Evolutionary conservation across 2,329 filamentous ascomycete species (phyloP).

Genomic region (Aspergillus sp.): DNA sequence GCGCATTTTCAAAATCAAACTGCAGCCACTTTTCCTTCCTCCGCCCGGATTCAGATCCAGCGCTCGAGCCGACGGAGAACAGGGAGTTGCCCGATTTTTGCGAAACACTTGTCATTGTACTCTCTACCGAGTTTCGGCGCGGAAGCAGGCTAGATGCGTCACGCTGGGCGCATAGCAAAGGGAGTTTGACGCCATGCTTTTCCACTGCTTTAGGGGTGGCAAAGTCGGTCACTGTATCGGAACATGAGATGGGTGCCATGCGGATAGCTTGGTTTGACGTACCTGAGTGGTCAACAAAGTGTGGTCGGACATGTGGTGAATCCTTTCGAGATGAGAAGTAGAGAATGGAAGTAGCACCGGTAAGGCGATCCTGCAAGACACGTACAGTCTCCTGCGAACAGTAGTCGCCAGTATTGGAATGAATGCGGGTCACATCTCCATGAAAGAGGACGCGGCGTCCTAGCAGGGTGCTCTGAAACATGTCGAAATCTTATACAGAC

Average conservation of each 20-base stretch:
- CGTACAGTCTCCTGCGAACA: conserved; percentile 16
- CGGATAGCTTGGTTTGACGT: neutral
- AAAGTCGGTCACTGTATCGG: conserved; percentile 10
- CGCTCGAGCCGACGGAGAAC: neutral
- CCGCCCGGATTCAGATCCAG: neutral
- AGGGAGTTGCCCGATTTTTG: conserved; percentile 10
- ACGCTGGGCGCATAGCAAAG: neutral
- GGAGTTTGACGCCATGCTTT: conserved; percentile 1
- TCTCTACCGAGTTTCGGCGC: conserved; percentile 18
- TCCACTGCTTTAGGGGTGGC: neutral
- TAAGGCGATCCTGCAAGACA: conserved; percentile 8
- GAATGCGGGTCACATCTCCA: conserved; percentile 12
- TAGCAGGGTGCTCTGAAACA: conserved; percentile 13
- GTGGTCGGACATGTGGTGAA: neutral
- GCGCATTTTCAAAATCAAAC: conserved; percentile 6
- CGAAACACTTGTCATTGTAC: conserved; percentile 8
- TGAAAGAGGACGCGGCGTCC: conserved; percentile 4
- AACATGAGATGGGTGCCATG: neutral
- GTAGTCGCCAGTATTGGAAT: conserved; percentile 8
- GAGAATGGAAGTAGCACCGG: neutral
- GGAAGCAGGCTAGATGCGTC: neutral
- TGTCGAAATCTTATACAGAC: conserved; percentile 5
- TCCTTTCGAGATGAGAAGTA: conserved; percentile 11
- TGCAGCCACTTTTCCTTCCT: conserved; percentile 11
- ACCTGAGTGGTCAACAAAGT: conserved; percentile 10